Evolutionary conservation across 2,329 filamentous ascomycete species (phyloP), one percentile per base, ranked within the genome.

Genomic region (Sporothrix dimorphospora): DNA sequence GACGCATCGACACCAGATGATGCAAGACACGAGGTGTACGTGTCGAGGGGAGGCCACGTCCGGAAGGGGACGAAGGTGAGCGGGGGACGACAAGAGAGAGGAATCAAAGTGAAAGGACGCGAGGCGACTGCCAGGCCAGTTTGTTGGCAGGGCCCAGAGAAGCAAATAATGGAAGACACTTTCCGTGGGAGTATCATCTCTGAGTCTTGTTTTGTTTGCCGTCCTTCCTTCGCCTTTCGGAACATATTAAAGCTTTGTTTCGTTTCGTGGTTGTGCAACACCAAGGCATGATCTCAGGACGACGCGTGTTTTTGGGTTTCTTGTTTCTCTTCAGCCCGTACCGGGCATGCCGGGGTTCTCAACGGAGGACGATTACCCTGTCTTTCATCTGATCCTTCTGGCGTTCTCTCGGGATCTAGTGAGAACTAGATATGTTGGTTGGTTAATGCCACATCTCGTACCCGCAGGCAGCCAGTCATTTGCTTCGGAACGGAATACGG

Each of bases 261-360:
- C n/a, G n/a, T 42, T 42, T 65, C 12, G 59, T 45, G 0, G 59
- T 45, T 65, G 59, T 65, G 59, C 59, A 45, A 65, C 59, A 19
- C 21, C 59, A 65, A 45, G 59, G 45, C 59, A 45, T 21, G n/a
- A 65, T 45, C 21, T 65, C 38, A 65, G 59, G 40, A 45, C n/a
- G 59, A 65, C 38, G 59, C 59, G 11, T 45, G 21, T 27, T 27
- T 30, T 6, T 27, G 4, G 38, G n/a, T 42, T 40, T 45, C n/a
- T 42, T 65, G 9, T 65, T 65, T 45, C 59, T 65, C 59, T 65
- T 45, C 59, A 65, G 59, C 59, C 59, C 59, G n/a, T 65, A 65
- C 45, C 59, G 38, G 59, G 59, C 38, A 27, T 65, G 14, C 19
- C 16, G 14, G 14, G 57, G 57, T 11, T 21, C 21, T 61, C 30